Conservation (phyloP, 2,329 filamentous ascomycete species). For the Fusarium tuaranense region DNA sequence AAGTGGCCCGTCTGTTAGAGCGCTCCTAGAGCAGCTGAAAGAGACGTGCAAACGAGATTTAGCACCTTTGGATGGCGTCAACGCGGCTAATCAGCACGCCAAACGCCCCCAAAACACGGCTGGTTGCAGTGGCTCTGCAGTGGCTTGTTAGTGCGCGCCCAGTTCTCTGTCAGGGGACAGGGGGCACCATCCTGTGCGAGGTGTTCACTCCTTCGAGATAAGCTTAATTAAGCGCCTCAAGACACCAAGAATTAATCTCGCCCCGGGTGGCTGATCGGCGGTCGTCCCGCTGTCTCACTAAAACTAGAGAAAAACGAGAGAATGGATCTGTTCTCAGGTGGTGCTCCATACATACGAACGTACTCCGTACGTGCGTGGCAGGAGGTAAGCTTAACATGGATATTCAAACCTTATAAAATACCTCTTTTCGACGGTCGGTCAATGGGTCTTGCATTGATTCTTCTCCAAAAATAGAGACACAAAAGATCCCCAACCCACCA, state of each 20-base stretch:
- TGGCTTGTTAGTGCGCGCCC: background rate
- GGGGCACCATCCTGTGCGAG: background rate
- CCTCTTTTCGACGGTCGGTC: background rate
- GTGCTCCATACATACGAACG: background rate
- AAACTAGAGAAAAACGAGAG: background rate
- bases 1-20: background rate
- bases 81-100: background rate
- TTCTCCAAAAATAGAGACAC: background rate
- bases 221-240: background rate
- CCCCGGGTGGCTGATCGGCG: background rate
- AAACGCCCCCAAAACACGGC: background rate
- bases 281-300: background rate
- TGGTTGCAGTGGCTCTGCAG: background rate
- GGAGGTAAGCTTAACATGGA: background rate
- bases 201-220: background rate
- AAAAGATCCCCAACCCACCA: background rate
- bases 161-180: background rate
- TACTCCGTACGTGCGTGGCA: background rate
- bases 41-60: background rate
- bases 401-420: slow-evolving; percentile 1
- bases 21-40: background rate
- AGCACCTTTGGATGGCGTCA: background rate
- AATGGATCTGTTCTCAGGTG: background rate
- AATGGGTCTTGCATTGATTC: background rate
- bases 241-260: background rate